Base-by-base conservation (phyloP, 148 eudicot genomes). In the Rhododendron simsii region DNA sequence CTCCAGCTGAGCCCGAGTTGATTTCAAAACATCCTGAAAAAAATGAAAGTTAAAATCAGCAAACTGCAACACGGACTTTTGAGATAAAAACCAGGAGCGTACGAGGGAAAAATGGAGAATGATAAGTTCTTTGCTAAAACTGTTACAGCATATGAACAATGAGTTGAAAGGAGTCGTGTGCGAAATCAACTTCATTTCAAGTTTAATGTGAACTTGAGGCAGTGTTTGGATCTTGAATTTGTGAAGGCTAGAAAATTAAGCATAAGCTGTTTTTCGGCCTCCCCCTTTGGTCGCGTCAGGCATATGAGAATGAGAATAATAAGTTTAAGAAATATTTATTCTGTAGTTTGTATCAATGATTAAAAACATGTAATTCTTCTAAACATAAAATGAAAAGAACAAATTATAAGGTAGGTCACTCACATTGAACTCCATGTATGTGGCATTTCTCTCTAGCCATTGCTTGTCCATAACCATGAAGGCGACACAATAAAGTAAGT, bases 361-460 rank as follows among this genome's bases (percentile, higher is more conserved):
- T 12, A 69, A 8, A 63, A 63, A 23, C 69, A 63, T 10, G 67
- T 21, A 65, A 26, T 2, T 65, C 26, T n/a, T 65, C 28, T 23
- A 63, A 28, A 28, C 6, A 11, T 28, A 28, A 26, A 11, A 69
- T 69, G 76, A 33, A 20, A 20, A 48, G 26, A 47, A 79, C 55
- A 15, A 80, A 51, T 4, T 7, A 51, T 14, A 80, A 48, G 33
- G 79, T 7, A 23, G 76, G 39, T 73, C 59, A 69, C 98, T 92
- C 86, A 95, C 98, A 80, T 95, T 95, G 89, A 95, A 95, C 78
- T 94, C 95, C 98, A 95, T 94, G 90, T 94, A 95, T 6, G 93
- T 87, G 69, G 98, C 98, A 86, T 91, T 92, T 83, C 86, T 93
- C 75, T 94, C 96, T 47, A 94, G 91, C 98, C 96, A 95, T 51